These are phyloP conservation scores for Phialemoniopsis sp. DNA, from an alignment of 2,329 filamentous ascomycete genomes.

Conservation along the genomic window DNA sequence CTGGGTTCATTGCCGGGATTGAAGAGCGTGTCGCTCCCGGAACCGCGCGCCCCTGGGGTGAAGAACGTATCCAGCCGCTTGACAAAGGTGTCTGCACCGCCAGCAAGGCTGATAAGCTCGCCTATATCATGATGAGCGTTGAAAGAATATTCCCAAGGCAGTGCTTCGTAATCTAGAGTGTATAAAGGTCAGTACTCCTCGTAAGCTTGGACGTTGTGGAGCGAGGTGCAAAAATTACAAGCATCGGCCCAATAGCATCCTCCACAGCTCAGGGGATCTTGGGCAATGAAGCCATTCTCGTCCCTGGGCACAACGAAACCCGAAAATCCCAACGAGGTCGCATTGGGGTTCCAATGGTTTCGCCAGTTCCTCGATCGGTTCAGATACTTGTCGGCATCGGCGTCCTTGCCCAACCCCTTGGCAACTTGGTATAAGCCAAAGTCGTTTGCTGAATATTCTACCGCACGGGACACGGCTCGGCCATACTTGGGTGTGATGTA, in stretches of 20 bases:
- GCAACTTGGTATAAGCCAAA: slow-evolving; percentile 65
- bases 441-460: slow-evolving; percentile 66
- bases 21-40: slow-evolving; percentile 50
- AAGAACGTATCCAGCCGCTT: slow-evolving; percentile 59
- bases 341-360: slow-evolving; percentile 64
- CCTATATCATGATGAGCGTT: slow-evolving; percentile 64
- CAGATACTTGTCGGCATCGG: slow-evolving; percentile 55
- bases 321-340: slow-evolving; percentile 53
- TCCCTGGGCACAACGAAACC: slow-evolving; percentile 65
- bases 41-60: slow-evolving; percentile 36
- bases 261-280: slow-evolving; percentile 55
- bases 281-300: slow-evolving; percentile 41
- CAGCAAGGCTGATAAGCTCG: slow-evolving; percentile 46
- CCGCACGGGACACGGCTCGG: slow-evolving; percentile 58
- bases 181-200: not conserved
- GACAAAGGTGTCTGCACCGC: slow-evolving; percentile 51
- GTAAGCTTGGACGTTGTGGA: no score
- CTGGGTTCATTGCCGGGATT: slow-evolving; percentile 65
- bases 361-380: slow-evolving; percentile 64
- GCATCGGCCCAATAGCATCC: slow-evolving; percentile 62
- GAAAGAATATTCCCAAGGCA: slow-evolving; percentile 64
- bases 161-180: slow-evolving; percentile 50
- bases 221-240: slow-evolving; percentile 26
- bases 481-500: slow-evolving; percentile 61
- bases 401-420: slow-evolving; percentile 43